phyloP scores from a whole-genome alignment of 805 yeast genomes.

The Phaffomyces antillensis region DNA sequence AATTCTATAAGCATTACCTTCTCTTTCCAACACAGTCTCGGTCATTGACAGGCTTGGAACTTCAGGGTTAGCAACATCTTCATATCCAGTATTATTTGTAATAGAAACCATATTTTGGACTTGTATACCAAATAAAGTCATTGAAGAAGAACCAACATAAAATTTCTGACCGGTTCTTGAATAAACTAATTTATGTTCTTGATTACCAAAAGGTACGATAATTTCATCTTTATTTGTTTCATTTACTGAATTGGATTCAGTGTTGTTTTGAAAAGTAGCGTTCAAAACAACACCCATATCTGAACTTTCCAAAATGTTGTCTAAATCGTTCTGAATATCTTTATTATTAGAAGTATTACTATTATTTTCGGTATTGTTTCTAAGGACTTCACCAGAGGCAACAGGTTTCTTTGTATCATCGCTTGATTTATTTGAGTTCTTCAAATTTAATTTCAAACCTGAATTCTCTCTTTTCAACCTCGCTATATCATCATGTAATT shows the following conservation, averaged over 20 bases:
- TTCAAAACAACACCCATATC: conserved; percentile 20
- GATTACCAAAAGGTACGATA: conserved; percentile 64
- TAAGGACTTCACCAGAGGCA: too few relatives aligned
- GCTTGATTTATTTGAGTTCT: too few relatives aligned
- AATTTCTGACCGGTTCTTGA: conserved; percentile 70
- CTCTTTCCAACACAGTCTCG: conserved; percentile 62
- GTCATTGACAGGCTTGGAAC: conserved; percentile 15
- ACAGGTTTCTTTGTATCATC: too few relatives aligned
- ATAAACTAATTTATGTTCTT: conserved; percentile 63
- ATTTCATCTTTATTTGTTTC: conserved; percentile 35
- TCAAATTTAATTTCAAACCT: conserved; percentile 34
- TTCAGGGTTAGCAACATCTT: conserved; percentile 19
- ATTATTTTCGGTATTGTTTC: too few relatives aligned
- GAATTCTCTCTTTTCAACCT: conserved; percentile 61
- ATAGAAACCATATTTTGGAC: conserved; percentile 53
- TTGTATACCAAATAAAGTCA: conserved; percentile 75
- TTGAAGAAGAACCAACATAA: conserved; percentile 75
- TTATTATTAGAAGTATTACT: too few relatives aligned
- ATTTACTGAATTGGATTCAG: conserved; percentile 17
- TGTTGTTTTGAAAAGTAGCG: conserved; percentile 21
- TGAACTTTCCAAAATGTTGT: conserved; percentile 16
- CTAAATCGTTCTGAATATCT: conserved; percentile 4
- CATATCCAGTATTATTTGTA: conserved; percentile 6
- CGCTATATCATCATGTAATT: conserved; percentile 61
- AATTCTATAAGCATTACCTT: conserved; percentile 70